phyloP scores from a whole-genome alignment of 371 early-diverging fungal species.

The Mucor piriformis region DNA sequence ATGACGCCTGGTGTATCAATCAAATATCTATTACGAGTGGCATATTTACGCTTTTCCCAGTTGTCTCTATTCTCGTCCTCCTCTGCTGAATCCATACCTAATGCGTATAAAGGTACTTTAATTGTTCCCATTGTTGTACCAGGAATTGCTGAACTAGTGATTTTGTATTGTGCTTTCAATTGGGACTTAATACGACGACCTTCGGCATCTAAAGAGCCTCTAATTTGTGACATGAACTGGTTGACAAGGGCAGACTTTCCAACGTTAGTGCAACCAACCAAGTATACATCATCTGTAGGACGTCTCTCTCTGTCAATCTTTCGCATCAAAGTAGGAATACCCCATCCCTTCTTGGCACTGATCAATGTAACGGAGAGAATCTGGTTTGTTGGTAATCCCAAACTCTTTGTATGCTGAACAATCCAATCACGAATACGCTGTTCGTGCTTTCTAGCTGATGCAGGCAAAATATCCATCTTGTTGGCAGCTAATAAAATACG shows the following conservation, averaged over 20 bases:
- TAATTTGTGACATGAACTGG: conserved; percentile 48
- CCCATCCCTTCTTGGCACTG: conserved; percentile 69
- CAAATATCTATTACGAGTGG: conserved; percentile 53
- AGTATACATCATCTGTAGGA: conserved; percentile 66
- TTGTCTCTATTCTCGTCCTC: conserved; percentile 1
- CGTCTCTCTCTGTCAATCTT: conserved; percentile 47
- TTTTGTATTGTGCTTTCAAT: conserved; percentile 49
- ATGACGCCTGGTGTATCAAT: conserved; percentile 75
- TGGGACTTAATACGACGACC: conserved; percentile 32
- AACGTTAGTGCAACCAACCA: conserved; percentile 74
- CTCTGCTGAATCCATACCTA: conserved; percentile 30
- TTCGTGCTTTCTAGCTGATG: conserved; percentile 45
- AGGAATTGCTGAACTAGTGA: conserved; percentile 65
- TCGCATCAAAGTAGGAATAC: conserved; percentile 52
- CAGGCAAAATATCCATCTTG: conserved; percentile 69
- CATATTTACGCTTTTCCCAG: conserved; percentile 27
- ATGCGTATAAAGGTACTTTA: conserved; percentile 59
- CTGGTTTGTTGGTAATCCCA: conserved; percentile 44
- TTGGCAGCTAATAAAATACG: conserved; percentile 67
- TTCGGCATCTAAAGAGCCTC: conserved; percentile 22
- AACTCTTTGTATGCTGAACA: conserved; percentile 43
- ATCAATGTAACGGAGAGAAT: conserved; percentile 53
- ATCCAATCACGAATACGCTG: conserved; percentile 64
- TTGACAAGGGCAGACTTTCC: conserved; percentile 77
- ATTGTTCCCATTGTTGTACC: conserved; percentile 75